Evolutionary conservation across 768 basidiomycete species (phyloP).

Genomic region (Lentinula lateritia): DNA sequence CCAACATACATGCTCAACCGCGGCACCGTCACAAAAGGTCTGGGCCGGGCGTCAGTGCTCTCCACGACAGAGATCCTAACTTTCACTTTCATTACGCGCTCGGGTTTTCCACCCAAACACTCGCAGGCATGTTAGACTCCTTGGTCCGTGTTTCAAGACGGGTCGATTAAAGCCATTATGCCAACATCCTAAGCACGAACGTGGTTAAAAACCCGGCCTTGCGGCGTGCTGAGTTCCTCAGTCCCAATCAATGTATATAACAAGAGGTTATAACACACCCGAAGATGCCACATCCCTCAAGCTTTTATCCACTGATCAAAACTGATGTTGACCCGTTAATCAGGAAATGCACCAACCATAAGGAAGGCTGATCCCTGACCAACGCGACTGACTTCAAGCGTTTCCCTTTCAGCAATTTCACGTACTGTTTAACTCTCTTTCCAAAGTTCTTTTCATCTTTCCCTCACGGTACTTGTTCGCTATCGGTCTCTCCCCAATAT

Average conservation of each 20-base stretch:
- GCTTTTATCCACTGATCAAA: constrained; percentile 53
- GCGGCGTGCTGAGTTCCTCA: constrained; percentile 59
- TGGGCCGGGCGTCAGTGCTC: constrained; percentile 72
- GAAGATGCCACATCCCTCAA: constrained; percentile 28
- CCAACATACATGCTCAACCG: constrained; percentile 81
- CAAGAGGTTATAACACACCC: constrained; percentile 62
- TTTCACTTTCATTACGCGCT: constrained; percentile 69
- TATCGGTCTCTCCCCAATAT: no score
- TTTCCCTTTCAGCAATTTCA: no score
- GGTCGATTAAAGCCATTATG: constrained; percentile 76
- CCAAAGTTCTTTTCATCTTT: no score
- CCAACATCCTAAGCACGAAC: constrained; percentile 68
- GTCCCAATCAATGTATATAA: constrained; percentile 51
- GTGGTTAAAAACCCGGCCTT: constrained; percentile 47
- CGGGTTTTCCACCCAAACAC: constrained; percentile 73
- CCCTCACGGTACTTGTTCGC: no score
- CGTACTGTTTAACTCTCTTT: no score
- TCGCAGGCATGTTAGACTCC: constrained; percentile 82
- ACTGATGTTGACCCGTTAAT: no score
- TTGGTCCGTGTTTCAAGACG: constrained; percentile 85
- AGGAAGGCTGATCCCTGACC: no score
- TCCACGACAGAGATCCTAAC: constrained; percentile 72
- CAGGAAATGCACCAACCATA: no score
- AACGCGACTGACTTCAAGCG: no score
- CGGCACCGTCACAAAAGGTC: constrained; percentile 70